These are phyloP conservation scores for Trichophyton rubrum DNA, from an alignment of 2,329 filamentous ascomycete genomes.

Conservation along the genomic window DNA sequence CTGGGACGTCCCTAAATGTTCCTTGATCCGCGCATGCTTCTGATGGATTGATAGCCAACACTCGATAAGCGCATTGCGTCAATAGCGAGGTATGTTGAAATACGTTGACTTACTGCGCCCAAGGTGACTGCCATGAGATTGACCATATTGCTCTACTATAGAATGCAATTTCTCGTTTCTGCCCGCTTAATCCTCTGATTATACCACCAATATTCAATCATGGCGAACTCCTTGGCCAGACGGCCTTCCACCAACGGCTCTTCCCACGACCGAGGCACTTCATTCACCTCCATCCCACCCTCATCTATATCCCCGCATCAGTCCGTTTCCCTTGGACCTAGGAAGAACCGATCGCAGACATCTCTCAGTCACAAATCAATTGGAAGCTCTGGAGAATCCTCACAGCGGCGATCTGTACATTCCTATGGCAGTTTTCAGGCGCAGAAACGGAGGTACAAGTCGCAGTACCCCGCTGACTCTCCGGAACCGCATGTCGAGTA, in stretches of 20 bases:
- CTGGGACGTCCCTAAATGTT: neutral
- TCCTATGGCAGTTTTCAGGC: conserved; percentile 15
- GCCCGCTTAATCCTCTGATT: neutral
- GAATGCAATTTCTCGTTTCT: conserved; percentile 3
- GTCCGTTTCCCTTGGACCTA: conserved; percentile 39
- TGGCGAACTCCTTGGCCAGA: conserved; percentile 28
- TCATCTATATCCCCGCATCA: conserved; percentile 26
- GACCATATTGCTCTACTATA: neutral
- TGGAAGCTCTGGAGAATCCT: conserved; percentile 34
- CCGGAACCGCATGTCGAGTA: conserved; percentile 95
- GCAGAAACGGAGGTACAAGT: conserved; percentile 40
- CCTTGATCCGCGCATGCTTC: neutral
- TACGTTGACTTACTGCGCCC: neutral
- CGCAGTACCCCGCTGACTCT: conserved; percentile 62
- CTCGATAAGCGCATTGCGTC: neutral
- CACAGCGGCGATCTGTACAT: conserved; percentile 25
- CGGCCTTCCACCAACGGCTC: conserved; percentile 30
- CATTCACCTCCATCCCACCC: conserved; percentile 51
- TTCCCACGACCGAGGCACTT: conserved; percentile 37
- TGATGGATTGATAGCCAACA: neutral
- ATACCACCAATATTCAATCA: conserved; percentile 15
- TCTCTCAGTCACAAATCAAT: conserved; percentile 42
- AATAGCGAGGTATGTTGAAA: neutral
- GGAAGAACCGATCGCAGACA: conserved; percentile 47
- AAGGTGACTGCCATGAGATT: neutral